Conservation (phyloP, 2,329 filamentous ascomycete genomes). For the Sporothrix pseudoabietina region DNA sequence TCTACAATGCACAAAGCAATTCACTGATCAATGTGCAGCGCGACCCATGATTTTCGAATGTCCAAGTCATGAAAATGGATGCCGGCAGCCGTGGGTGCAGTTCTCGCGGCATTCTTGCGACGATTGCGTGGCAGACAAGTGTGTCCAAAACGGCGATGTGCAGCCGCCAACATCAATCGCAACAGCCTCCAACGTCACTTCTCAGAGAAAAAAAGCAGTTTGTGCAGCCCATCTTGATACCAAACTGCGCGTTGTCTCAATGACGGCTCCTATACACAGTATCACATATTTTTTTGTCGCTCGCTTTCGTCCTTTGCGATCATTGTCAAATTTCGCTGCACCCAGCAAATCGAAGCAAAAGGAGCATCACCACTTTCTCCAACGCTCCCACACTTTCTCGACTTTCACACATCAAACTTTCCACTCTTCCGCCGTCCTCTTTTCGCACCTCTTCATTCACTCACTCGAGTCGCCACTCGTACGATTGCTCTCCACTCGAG, state of each 20-base stretch:
- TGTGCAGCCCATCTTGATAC: background rate
- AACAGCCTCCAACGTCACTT: background rate
- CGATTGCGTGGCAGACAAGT: background rate
- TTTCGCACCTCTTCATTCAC: background rate
- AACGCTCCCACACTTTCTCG: background rate
- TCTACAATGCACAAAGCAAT: background rate
- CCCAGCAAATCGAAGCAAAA: background rate
- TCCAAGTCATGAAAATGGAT: background rate
- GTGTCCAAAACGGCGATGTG: background rate
- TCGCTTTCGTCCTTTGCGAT: background rate
- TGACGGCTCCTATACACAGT: background rate
- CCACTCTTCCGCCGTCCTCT: background rate
- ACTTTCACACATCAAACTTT: background rate
- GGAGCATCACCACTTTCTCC: background rate
- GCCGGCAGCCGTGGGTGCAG: background rate
- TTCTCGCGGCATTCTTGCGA: background rate
- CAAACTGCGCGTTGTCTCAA: background rate
- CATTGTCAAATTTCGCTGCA: background rate
- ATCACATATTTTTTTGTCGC: background rate
- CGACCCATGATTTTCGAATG: background rate
- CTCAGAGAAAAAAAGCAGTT: background rate
- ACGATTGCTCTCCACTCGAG: background rate
- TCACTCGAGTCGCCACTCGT: background rate
- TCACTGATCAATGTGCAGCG: background rate
- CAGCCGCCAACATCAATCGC: background rate